Percentiles rank a stretch among this genome's conserved stretches.
Evolutionary conservation across 2,329 filamentous ascomycete species (phyloP).

Genomic region (Ophiostoma angusticollis): DNA sequence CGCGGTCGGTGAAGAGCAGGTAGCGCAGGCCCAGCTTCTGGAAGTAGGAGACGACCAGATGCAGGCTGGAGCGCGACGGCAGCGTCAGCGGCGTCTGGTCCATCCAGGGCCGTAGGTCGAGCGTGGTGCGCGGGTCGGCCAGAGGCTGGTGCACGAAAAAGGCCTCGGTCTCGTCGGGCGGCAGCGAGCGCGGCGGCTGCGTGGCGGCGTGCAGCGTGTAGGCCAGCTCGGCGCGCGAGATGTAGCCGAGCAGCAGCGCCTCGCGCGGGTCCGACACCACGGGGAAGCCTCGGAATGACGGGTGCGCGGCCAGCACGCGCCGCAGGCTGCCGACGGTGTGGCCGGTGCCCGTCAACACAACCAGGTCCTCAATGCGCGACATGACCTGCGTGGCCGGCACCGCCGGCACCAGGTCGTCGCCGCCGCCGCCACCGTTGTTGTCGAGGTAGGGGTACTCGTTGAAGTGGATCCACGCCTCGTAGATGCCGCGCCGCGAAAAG

Average conservation of each 20-base stretch:
- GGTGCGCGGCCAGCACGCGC: conserved; percentile 57
- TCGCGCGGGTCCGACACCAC: conserved; percentile 68
- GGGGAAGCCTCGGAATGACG: conserved; percentile 84
- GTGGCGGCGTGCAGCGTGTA: conserved; percentile 61
- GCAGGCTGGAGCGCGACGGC: conserved; percentile 60
- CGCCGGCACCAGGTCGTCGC: conserved; percentile 1
- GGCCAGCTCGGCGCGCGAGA: conserved; percentile 76
- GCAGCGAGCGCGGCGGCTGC: conserved; percentile 43
- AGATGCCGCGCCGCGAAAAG: conserved; percentile 84
- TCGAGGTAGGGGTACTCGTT: conserved; percentile 94
- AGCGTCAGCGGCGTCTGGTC: conserved; percentile 94
- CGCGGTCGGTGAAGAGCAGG: conserved; percentile 73
- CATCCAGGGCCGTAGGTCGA: conserved; percentile 96
- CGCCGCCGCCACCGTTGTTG: conserved; percentile 73
- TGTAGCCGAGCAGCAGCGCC: conserved; percentile 79
- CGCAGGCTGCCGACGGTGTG: conserved; percentile 72
- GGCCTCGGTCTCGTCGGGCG: conserved; percentile 60
- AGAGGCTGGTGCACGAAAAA: conserved; percentile 74
- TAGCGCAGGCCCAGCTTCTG: conserved; percentile 87
- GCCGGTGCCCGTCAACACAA: conserved; percentile 73
- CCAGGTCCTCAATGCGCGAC: conserved; percentile 82
- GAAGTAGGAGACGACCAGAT: conserved; percentile 85
- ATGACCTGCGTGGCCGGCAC: conserved; percentile 79
- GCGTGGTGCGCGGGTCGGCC: conserved; percentile 60
- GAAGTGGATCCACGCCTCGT: conserved; percentile 95